Conservation (phyloP, 805 yeast genomes). For the Candida oleophila region DNA sequence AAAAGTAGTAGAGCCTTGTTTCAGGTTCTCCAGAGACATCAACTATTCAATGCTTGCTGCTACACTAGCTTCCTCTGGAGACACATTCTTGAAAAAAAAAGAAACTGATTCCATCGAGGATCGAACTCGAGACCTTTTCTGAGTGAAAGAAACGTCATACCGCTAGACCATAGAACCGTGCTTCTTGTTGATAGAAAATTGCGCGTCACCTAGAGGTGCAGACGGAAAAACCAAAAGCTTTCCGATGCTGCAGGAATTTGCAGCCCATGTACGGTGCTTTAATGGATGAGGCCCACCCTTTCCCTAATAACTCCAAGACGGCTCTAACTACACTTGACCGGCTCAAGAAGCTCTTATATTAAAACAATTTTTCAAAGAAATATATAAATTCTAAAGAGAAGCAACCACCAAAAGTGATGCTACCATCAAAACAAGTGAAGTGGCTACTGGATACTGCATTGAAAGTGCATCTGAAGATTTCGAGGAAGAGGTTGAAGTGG, state of each 20-base stretch:
- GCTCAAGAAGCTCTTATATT: background rate
- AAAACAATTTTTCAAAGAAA: too few species aligned
- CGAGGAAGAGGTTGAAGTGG: background rate
- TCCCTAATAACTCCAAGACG: too few species aligned
- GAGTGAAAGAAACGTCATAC: conserved; percentile 34
- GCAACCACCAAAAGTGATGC: background rate
- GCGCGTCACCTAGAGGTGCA: background rate
- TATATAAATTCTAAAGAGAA: background rate
- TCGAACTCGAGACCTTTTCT: conserved; percentile 33
- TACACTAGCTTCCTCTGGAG: too few species aligned
- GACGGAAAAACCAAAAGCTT: background rate
- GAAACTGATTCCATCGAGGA: conserved; percentile 28
- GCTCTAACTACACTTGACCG: too few species aligned
- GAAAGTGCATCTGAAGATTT: background rate
- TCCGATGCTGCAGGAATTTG: too few species aligned
- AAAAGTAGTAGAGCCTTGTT: too few species aligned
- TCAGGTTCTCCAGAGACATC: too few species aligned
- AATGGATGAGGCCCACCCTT: too few species aligned
- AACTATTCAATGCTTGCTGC: too few species aligned
- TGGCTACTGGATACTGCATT: background rate
- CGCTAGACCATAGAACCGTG: conserved; percentile 31
- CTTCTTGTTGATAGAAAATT: background rate
- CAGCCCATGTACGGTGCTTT: too few species aligned
- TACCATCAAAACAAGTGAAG: background rate
- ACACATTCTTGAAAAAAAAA: too few species aligned